Base-by-base conservation (phyloP, 2,329 filamentous ascomycete genomes). In the Ascochyta lentis region DNA sequence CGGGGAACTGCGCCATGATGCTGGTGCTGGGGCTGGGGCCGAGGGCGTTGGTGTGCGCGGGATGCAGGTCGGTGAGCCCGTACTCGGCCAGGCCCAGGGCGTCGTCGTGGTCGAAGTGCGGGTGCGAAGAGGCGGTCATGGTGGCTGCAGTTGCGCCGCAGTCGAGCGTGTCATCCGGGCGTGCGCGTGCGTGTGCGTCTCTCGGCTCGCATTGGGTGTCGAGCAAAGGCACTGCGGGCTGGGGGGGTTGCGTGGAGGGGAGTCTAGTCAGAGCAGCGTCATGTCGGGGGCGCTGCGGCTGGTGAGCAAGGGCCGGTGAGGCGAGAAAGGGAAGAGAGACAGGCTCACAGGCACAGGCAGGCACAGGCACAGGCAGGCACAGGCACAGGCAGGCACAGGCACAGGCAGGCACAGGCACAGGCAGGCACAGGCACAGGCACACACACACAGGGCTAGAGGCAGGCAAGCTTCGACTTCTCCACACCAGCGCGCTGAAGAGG, bases 31-130 rank as follows among this genome's bases (percentile, higher is more conserved):
- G 67, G 51, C 66, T 72, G 49, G 61, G 27, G 43, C 42, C 38
- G 31, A 51, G 53, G 26, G 33, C 47, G 40, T 48, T 56, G 38
- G 33, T 56, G 33, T 10, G 26, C 26, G 68, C 66, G 34, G 63
- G 63, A 41, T 68, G 66, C 27, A 70, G 64, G 39, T 72, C 69
- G 19, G 70, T 54, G 13, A 76, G 61, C 46, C 70, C 71, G 61
- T 71, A 76, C 23, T 74, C 73, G 63, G 65, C 66, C 57, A 75
- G 60, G n/a, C 68, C 64, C 49, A 75, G 64, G 23, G 69, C 63
- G 43, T 74, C 69, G 63, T 75, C 69, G 65, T 68, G 65, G 24
- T 73, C 71, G 58, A 67, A 65, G 49, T 57, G 66, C 24, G 63
- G 54, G 39, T 67, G 66, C 45, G 64, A 68, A 46, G 66, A 58